These are phyloP conservation scores for Penicillium sp. DNA, from an alignment of 2,329 filamentous ascomycete genomes.

Conservation along the genomic window DNA sequence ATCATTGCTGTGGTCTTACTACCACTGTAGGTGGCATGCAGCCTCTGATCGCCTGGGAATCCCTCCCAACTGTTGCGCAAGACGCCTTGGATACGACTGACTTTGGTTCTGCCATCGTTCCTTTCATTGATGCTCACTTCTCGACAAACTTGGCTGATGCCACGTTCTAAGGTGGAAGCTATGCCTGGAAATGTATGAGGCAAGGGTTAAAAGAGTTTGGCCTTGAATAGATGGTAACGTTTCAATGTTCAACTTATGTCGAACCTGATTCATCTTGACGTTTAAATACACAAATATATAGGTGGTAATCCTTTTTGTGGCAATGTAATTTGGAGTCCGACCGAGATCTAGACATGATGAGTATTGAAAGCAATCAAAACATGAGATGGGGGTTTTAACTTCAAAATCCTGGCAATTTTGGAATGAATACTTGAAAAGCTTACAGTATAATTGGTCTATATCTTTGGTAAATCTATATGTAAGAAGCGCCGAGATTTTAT, in stretches of 20 bases:
- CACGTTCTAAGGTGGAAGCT: conserved; percentile 27
- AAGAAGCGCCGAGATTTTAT: background rate
- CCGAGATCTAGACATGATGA: too few relatives aligned
- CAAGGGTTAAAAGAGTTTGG: background rate
- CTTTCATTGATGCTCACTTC: conserved; percentile 51
- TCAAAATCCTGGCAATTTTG: background rate
- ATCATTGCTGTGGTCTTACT: conserved; percentile 49
- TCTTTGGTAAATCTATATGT: background rate
- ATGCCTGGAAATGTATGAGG: background rate
- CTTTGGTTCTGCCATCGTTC: conserved; percentile 49
- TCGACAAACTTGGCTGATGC: conserved; percentile 44
- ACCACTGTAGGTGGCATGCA: conserved; percentile 43
- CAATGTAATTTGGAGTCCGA: too few relatives aligned
- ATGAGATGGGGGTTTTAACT: background rate
- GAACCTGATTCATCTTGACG: too few relatives aligned
- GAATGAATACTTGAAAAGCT: background rate
- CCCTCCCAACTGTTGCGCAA: conserved; percentile 45
- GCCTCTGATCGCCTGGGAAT: conserved; percentile 53
- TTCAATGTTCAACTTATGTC: too few relatives aligned
- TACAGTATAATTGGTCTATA: background rate
- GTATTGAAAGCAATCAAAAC: too few relatives aligned
- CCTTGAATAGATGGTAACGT: background rate
- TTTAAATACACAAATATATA: too few relatives aligned
- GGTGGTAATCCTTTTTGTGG: too few relatives aligned
- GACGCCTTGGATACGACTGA: conserved; percentile 47